Percentiles rank a stretch among this genome's conserved stretches.
Evolutionary conservation across 306 rosid genomes (phyloP).

Genomic region (Dryas octopetala): DNA sequence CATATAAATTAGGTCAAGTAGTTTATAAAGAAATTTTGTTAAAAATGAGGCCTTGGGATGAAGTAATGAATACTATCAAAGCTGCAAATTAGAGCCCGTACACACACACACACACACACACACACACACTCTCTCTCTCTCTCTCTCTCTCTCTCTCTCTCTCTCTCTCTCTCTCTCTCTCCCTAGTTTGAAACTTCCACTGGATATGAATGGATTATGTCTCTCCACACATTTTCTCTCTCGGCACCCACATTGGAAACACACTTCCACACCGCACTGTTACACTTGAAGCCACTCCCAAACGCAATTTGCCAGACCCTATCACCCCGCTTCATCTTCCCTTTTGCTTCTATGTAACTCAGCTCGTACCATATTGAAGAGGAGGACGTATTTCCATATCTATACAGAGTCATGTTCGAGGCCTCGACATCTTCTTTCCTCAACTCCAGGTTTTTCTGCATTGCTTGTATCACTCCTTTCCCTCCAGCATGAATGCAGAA

Average conservation of each 20-base stretch:
- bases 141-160: too few relatives aligned
- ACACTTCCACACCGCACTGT: constrained; percentile 57
- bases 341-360: constrained; percentile 63
- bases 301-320: constrained; percentile 67
- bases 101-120: too few relatives aligned
- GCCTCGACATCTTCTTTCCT: constrained; percentile 47
- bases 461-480: constrained; percentile 44
- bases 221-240: constrained; percentile 48
- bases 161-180: not conserved
- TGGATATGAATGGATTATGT: constrained; percentile 45
- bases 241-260: constrained; percentile 32
- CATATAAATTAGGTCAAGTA: too few relatives aligned
- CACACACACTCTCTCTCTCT: too few relatives aligned
- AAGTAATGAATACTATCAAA: too few relatives aligned
- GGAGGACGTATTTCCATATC: constrained; percentile 62
- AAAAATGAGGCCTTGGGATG: too few relatives aligned
- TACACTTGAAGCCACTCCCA: constrained; percentile 69
- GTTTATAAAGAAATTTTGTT: too few relatives aligned
- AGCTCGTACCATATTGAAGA: constrained; percentile 66
- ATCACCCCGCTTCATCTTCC: constrained; percentile 52
- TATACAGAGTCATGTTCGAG: constrained; percentile 54
- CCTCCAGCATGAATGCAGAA: constrained; percentile 72
- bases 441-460: constrained; percentile 38
- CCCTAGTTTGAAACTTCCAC: constrained; percentile 25
- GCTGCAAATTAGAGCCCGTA: too few relatives aligned